Evolutionary conservation across 148 eudicot genomes (phyloP).

Genomic region (Tetragonia tetragonoides): DNA sequence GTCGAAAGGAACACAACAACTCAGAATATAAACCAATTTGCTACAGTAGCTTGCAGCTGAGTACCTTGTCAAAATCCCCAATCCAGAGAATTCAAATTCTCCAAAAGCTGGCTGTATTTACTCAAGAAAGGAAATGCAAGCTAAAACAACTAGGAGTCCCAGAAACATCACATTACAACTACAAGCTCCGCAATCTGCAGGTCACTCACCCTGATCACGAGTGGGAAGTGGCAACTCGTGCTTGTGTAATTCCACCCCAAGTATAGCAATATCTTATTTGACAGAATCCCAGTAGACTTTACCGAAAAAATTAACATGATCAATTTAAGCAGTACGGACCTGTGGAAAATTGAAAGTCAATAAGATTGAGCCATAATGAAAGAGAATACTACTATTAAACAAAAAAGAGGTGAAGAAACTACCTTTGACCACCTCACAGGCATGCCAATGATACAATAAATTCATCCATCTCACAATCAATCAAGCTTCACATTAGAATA

Average conservation of each 20-base stretch:
- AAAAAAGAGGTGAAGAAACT: neutral
- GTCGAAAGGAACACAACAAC: too few species aligned
- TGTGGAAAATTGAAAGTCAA: slow-evolving; percentile 13
- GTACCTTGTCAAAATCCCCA: too few species aligned
- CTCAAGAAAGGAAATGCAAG: too few species aligned
- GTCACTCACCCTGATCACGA: too few species aligned
- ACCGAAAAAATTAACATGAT: slow-evolving; percentile 9
- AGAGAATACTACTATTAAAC: neutral
- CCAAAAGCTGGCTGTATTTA: too few species aligned
- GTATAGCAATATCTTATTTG: neutral
- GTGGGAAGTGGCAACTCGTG: neutral
- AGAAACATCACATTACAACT: slow-evolving; percentile 12
- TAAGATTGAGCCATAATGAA: neutral
- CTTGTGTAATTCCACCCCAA: neutral
- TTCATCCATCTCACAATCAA: slow-evolving; percentile 27
- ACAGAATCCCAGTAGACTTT: neutral
- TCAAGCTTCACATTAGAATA: slow-evolving; percentile 95
- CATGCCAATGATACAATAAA: slow-evolving; percentile 17
- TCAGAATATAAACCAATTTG: too few species aligned
- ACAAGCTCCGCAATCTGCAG: too few species aligned
- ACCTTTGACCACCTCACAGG: slow-evolving; percentile 17
- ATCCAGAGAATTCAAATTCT: too few species aligned
- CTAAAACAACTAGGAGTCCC: neutral
- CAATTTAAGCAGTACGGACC: neutral
- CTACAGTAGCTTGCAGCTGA: too few species aligned